Base-by-base conservation (phyloP, 345 rosid species). In the Sisymbrium altissimum region DNA sequence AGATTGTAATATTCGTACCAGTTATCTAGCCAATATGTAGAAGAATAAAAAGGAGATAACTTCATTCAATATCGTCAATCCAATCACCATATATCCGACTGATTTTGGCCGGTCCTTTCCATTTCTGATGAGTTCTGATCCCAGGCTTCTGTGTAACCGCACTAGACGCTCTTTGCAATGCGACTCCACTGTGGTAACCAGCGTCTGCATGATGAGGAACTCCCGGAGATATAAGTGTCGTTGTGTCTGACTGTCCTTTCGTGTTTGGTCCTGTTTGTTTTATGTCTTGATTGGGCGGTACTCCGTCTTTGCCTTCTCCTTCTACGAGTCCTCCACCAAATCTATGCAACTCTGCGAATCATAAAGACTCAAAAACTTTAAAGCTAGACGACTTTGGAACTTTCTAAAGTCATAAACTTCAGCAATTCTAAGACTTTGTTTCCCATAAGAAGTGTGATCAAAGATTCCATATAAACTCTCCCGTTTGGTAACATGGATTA, bases 31-130 rank as follows among this genome's bases (percentile, higher is more conserved):
- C 64, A 1, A 46, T 30, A 19, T 12, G 6, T 25, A 8, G 15
- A 18, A 38, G 8, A 19, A 36, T n/a, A 15, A 21, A 62, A 60
- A 38, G 36, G 35, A 0, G 29, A 52, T 70, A 48, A 35, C 45
- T 79, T 84, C 77, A 91, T 81, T 91, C 97, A 10, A 88, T 61
- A 48, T 92, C 99, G 54, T 95, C 97, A 18, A 95, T 88, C 99
- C 99, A 95, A 80, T 95, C 99, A 55, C 99, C 99, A 15, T 95
- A 94, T 86, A 95, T 95, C 83, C 97, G 79, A 83, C 97, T 95
- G 75, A 90, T 92, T 83, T 86, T 95, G 35, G 87, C 96, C 0
- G 99, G 99, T 58, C 99, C 99, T 73, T 92, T 95, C 99, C 99
- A 95, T 74, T 92, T 95, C 70, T 89, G 89, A 78, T 81, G 89